Percentiles rank a stretch among this genome's conserved stretches.
These are phyloP conservation scores for Fimicolochytrium jonesii DNA, from an alignment of 192 early-diverging fungal genomes.

Conservation along the genomic window DNA sequence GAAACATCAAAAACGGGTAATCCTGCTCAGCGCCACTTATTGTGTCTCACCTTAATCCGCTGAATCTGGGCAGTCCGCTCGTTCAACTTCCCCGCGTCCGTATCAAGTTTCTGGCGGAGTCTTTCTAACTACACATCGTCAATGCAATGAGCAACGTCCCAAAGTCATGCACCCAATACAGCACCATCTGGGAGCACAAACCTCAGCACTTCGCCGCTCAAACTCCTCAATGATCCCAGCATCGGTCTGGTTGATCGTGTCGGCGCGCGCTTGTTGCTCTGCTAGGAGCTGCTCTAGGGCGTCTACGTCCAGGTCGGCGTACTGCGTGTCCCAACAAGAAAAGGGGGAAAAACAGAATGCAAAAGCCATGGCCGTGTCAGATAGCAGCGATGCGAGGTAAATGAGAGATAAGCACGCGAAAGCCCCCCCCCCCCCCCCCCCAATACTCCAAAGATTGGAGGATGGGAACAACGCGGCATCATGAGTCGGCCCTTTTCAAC, in stretches of 20 bases:
- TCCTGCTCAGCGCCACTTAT: too few species aligned
- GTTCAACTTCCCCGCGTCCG: conserved; percentile 18
- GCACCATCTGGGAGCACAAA: not conserved
- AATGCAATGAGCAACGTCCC: conserved; percentile 3
- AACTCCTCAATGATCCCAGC: conserved; percentile 63
- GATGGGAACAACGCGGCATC: too few species aligned
- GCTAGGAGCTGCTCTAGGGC: conserved; percentile 64
- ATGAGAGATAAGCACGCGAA: too few species aligned
- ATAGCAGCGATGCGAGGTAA: too few species aligned
- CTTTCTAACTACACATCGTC: not conserved
- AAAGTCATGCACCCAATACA: not conserved
- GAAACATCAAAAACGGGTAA: not conserved
- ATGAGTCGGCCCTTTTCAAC: too few species aligned
- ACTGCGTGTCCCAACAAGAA: too few species aligned
- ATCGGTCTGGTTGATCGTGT: conserved; percentile 49
- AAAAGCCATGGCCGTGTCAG: too few species aligned
- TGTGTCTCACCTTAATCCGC: conserved; percentile 10
- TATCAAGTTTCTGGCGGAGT: not conserved
- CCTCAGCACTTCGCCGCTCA: conserved; percentile 55
- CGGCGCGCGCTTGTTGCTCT: conserved; percentile 49
- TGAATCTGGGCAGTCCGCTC: conserved; percentile 16
- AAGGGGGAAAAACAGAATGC: too few species aligned
- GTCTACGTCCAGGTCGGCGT: conserved; percentile 40
- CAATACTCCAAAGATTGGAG: too few species aligned
- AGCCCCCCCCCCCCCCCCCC: too few species aligned